Base-by-base conservation (phyloP, 1,139 yeast genomes). In the Nakaseomyces glabratus region DNA sequence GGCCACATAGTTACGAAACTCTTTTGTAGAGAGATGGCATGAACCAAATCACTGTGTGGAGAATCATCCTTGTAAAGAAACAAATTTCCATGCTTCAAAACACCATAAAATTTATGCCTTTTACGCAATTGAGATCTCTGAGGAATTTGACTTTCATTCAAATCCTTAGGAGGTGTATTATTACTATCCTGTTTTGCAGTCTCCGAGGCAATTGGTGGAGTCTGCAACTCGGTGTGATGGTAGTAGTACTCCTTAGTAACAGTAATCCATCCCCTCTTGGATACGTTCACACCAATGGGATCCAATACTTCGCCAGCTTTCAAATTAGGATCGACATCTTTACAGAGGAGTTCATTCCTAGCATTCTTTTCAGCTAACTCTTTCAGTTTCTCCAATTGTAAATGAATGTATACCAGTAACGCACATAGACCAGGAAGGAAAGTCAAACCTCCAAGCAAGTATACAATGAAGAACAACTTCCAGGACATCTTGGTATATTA, bases 1-100 rank as follows among this genome's bases (percentile, higher is more conserved):
- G 97, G 98, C 96, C 96, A 90, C n/a, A 86, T 61, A 0, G 82
- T 64, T 1, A 85, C 80, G 33, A 82, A 65, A 47, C 76, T 74
- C 48, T 79, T 73, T 4, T 81, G 71, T 24, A 88, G 59, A 1
- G 82, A 88, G 42, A 88, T 74, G 4, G 82, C 95, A 56, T 84
- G 93, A 45, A 75, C 73, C 13, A 85, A 78, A 69, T 49, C 76
- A 65, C 34, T 67, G 63, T 42, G 46, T 1, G 42, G 41, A 3
- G 48, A 25, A 24, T 80, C 80, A 47, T 79, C 82, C 44, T 74
- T 74, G 59, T 82, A 88, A 9, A 90, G 63, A 50, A 88, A 84
- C 37, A 90, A 60, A 50, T 86, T 86, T 0, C 96, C 95, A 49
- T 86, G 95, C 45, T 80, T 79, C 37, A 81, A 58, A 1, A 79